Base-by-base conservation (phyloP, 2,329 filamentous ascomycete species). In the Fusarium pininemorale region DNA sequence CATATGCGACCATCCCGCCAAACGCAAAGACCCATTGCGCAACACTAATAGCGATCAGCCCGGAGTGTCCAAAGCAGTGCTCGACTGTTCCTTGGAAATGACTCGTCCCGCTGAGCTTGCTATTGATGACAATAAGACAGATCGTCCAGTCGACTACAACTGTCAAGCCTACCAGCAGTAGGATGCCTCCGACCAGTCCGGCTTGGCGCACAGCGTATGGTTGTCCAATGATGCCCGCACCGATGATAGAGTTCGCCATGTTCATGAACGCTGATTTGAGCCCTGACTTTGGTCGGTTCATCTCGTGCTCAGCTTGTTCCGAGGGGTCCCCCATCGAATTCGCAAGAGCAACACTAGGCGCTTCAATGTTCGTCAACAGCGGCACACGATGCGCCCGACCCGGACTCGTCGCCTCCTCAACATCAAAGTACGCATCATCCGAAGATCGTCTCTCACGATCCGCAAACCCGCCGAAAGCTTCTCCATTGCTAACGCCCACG, bases 1-100 rank as follows among this genome's bases (percentile, higher is more conserved):
- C 96, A 82, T 98, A 99, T 20, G 96, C 96, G 63, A 99, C 91
- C 96, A 99, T 99, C 74, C 96, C 96, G 64, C 96, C 96, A 85
- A 98, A 99, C 6, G 96, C 96, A 87, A 99, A 99, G 35, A 94
- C 92, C 96, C 96, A 99, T 85, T 99, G 96, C 56, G 96, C 96
- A 70, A 98, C 75, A 69, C 86, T 88, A 75, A 99, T 98, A 67
- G 96, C 96, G 74, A 99, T 90, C 63, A 99, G 87, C 0, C 96
- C 96, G 24, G 92, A 88, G 78, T 90, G 92, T 11, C 96, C 96
- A 84, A 98, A 99, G 85, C 96, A 99, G 83, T 96, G 91, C 83
- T 98, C 92, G 80, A 99, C 95, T 2, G 96, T 99, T 44, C 94
- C 93, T 84, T 99, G 96, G 81, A 98, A 99, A 63, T 93, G 97